phyloP scores from a whole-genome alignment of 352 stramenopile species.

The Aphanomyces stellatus region DNA sequence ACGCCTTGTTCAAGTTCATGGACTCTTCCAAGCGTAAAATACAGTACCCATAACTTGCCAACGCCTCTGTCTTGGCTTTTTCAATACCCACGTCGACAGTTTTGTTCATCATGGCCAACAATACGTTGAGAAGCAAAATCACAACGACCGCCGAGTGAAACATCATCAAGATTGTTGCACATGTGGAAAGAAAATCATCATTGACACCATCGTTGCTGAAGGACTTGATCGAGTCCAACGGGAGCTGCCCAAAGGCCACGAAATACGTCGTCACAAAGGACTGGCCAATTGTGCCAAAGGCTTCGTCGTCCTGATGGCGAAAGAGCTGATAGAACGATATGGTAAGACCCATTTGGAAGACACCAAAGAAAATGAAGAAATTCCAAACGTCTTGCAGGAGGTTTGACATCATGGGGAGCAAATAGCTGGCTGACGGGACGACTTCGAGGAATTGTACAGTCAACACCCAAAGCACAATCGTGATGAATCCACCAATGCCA shows the following conservation, averaged over 20 bases:
- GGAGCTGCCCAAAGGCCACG: slow-evolving; percentile 12
- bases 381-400: slow-evolving; percentile 14
- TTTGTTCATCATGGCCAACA: slow-evolving; percentile 19
- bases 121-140: slow-evolving; percentile 13
- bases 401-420: slow-evolving; percentile 17
- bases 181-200: slow-evolving; percentile 5
- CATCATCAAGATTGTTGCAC: slow-evolving; percentile 12
- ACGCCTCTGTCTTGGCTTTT: slow-evolving; percentile 12
- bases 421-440: slow-evolving; percentile 10
- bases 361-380: slow-evolving; percentile 19
- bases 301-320: slow-evolving; percentile 1
- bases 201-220: background rate
- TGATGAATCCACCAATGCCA: slow-evolving; percentile 11
- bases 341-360: slow-evolving; percentile 9
- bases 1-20: background rate
- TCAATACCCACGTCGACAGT: slow-evolving; percentile 13
- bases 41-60: slow-evolving; percentile 4
- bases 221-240: slow-evolving; percentile 1
- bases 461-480: slow-evolving; percentile 15
- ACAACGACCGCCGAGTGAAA: slow-evolving; percentile 13
- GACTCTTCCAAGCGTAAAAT: slow-evolving; percentile 18
- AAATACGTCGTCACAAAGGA: slow-evolving; percentile 19
- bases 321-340: slow-evolving; percentile 18
- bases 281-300: slow-evolving; percentile 4
- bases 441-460: slow-evolving; percentile 18